Evolutionary conservation across 495 filamentous ascomycete species (phyloP).

Genomic region (Cercophora newfieldiana): DNA sequence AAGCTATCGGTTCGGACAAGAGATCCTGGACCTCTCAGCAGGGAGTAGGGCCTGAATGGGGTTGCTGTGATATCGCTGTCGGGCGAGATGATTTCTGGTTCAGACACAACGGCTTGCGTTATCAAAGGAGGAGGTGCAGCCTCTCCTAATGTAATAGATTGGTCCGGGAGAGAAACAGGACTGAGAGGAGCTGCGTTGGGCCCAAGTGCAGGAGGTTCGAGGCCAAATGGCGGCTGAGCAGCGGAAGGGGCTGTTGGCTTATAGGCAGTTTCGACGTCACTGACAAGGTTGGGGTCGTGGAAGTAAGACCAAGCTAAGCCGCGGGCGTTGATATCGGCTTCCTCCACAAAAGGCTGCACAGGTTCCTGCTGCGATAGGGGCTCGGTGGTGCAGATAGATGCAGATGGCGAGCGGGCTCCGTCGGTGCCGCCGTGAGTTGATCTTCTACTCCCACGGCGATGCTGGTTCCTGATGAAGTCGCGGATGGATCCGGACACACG

Average conservation of each 20-base stretch:
- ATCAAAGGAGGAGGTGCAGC: constrained; percentile 3
- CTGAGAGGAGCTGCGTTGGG: constrained; percentile 17
- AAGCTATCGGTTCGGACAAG: constrained; percentile 35
- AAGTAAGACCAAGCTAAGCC: constrained; percentile 37
- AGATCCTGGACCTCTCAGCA: constrained; percentile 18
- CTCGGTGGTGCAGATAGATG: constrained; percentile 25
- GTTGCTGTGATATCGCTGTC: constrained; percentile 26
- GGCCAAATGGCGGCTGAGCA: neutral
- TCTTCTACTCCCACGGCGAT: constrained; percentile 32
- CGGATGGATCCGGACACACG: constrained; percentile 29
- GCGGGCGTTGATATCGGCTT: constrained; percentile 29
- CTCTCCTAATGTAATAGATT: constrained; percentile 8
- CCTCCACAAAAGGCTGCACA: constrained; percentile 21
- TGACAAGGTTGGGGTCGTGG: constrained; percentile 28
- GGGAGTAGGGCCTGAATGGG: constrained; percentile 12
- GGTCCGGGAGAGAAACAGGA: constrained; percentile 17
- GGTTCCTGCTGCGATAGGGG: constrained; percentile 15
- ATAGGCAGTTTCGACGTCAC: constrained; percentile 14
- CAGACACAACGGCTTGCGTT: constrained; percentile 15
- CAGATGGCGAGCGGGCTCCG: constrained; percentile 29
- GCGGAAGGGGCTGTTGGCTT: constrained; percentile 14
- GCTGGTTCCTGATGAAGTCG: constrained; percentile 24
- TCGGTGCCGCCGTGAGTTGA: constrained; percentile 27
- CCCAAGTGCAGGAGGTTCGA: constrained; percentile 14
- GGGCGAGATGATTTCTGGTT: constrained; percentile 23